phyloP scores from a whole-genome alignment of 2,329 filamentous ascomycete species.

The Trichoderma koningiopsis region DNA sequence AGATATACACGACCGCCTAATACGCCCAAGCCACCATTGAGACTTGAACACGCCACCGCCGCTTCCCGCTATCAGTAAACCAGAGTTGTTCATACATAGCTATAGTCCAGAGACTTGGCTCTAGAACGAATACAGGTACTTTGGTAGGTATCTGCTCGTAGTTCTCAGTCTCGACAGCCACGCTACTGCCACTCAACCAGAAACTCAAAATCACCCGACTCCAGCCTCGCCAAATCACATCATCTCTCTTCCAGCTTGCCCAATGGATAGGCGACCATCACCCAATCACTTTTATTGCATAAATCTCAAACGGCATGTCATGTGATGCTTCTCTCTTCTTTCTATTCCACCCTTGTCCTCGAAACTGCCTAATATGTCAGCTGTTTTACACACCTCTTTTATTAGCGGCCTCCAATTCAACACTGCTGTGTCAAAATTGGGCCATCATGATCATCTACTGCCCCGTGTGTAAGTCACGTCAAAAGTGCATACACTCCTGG shows the following conservation, averaged over 20 bases:
- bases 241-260: no score
- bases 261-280: no score
- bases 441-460: neutral
- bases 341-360: neutral
- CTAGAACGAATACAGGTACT: neutral
- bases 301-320: neutral
- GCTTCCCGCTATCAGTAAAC: neutral
- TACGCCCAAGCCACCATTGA: neutral
- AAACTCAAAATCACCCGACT: conserved; percentile 11
- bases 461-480: neutral
- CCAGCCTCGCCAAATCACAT: neutral
- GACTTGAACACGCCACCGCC: neutral
- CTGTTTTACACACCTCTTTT: neutral
- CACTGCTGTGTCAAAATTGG: neutral
- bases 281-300: no score
- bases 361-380: neutral
- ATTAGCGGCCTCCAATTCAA: neutral
- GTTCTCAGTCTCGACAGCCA: neutral
- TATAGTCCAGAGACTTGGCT: neutral
- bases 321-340: neutral
- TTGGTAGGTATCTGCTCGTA: neutral
- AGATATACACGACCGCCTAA: neutral
- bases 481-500: neutral
- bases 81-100: neutral
- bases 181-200: neutral